Evolutionary conservation across 345 rosid species (phyloP).

Genomic region (Hypericum perforatum): DNA sequence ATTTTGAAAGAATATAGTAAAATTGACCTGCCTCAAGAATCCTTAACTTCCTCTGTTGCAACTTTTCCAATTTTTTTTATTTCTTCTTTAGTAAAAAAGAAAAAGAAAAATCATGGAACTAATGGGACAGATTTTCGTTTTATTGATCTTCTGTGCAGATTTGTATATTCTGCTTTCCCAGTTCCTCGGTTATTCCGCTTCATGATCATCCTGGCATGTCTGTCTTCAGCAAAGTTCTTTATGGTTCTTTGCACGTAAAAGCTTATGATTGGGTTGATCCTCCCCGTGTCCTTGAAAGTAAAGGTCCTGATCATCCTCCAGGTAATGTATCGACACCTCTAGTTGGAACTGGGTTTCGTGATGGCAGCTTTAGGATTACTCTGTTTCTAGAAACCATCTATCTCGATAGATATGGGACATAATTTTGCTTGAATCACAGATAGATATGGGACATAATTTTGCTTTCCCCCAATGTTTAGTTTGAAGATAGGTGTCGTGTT

Average conservation of each 20-base stretch:
- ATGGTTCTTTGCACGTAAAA: constrained; percentile 88
- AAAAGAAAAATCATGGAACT: not conserved
- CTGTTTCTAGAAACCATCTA: not conserved
- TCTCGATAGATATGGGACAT: too few relatives aligned
- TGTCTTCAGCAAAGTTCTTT: constrained; percentile 84
- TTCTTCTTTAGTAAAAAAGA: not conserved
- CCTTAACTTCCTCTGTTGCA: too few relatives aligned
- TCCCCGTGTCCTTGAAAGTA: constrained; percentile 38
- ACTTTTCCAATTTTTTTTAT: too few relatives aligned
- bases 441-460: too few relatives aligned
- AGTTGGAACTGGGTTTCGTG: constrained; percentile 2
- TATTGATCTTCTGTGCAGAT: constrained; percentile 43
- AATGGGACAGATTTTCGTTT: too few relatives aligned
- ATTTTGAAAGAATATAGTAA: too few relatives aligned
- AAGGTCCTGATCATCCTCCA: constrained; percentile 31
- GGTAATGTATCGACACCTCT: constrained; percentile 22
- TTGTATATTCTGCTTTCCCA: constrained; percentile 91
- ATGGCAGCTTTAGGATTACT: not conserved
- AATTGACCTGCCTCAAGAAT: too few relatives aligned
- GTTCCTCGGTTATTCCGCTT: constrained; percentile 84
- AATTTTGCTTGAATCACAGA: too few relatives aligned
- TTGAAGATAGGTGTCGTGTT: too few relatives aligned
- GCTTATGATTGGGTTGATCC: constrained; percentile 98
- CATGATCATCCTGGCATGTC: constrained; percentile 98
- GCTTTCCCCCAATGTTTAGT: too few relatives aligned